Conservation (phyloP, 169 alveolate genomes). For the Eimeria tenella region DNA sequence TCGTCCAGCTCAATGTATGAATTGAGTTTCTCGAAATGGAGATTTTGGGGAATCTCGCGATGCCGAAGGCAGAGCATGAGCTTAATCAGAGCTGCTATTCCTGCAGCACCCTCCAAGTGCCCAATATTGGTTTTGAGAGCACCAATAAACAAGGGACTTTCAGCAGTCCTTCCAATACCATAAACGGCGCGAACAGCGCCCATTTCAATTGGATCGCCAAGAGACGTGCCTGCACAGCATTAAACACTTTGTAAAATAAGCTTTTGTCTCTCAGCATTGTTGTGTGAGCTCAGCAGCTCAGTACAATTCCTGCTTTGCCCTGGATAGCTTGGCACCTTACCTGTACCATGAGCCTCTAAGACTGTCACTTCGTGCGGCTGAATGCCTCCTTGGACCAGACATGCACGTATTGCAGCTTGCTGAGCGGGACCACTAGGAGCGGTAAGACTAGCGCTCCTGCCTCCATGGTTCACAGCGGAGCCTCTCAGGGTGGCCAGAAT, state of each 20-base stretch:
- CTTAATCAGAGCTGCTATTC: conserved; percentile 84
- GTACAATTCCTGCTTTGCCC: neutral
- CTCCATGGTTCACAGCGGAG: conserved; percentile 85
- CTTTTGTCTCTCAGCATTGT: too few species aligned
- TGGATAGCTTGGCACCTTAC: conserved; percentile 27
- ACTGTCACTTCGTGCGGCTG: conserved; percentile 78
- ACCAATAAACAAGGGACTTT: conserved; percentile 81
- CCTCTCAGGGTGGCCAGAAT: conserved; percentile 82
- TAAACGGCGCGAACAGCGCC: conserved; percentile 84
- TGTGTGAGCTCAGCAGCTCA: neutral
- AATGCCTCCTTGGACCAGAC: conserved; percentile 79
- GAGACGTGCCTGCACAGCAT: conserved; percentile 82
- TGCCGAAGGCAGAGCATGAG: conserved; percentile 81
- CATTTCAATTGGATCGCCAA: conserved; percentile 88
- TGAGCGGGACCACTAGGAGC: conserved; percentile 87
- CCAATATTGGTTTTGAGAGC: conserved; percentile 86
- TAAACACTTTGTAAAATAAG: neutral
- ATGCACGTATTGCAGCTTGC: conserved; percentile 82
- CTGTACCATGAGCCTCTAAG: conserved; percentile 85
- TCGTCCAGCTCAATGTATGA: conserved; percentile 82
- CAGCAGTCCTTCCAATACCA: conserved; percentile 43
- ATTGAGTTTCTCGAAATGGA: conserved; percentile 82
- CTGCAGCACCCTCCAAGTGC: conserved; percentile 86
- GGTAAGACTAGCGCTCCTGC: conserved; percentile 86
- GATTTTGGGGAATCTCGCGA: conserved; percentile 83